A percentile compares a stretch with the other conserved stretches of the same genome.
phyloP scores from a whole-genome alignment of 257 asterid species.

The Prunella vulgaris region DNA sequence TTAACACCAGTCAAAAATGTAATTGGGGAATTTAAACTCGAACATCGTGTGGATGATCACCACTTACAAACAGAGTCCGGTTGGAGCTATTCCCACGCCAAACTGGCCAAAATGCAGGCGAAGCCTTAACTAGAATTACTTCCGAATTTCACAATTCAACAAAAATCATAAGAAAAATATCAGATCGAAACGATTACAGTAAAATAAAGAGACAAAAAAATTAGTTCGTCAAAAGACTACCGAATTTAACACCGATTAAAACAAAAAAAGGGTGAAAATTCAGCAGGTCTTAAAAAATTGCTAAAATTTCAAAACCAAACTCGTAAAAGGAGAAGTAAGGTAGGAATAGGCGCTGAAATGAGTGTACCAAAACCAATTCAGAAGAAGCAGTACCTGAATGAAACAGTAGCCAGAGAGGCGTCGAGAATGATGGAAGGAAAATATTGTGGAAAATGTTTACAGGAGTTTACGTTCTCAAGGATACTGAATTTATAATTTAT shows the following conservation, averaged over 20 bases:
- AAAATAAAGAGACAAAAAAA: background rate
- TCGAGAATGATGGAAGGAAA: slow-evolving; percentile 22
- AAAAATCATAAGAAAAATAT: background rate
- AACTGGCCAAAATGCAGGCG: background rate
- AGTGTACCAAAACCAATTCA: background rate
- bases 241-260: slow-evolving; percentile 13
- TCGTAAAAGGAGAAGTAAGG: background rate
- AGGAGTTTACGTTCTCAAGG: background rate
- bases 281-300: background rate
- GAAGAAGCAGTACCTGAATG: slow-evolving; percentile 31
- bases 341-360: background rate
- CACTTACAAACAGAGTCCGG: background rate
- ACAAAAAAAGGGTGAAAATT: background rate
- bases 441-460: background rate
- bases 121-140: background rate
- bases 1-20: background rate
- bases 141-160: background rate
- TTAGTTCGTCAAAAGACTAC: slow-evolving; percentile 9
- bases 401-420: slow-evolving; percentile 29
- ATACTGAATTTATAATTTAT: background rate
- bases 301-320: slow-evolving; percentile 12
- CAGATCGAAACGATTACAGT: background rate
- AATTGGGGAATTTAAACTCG: background rate
- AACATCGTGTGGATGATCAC: background rate
- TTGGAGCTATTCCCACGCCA: background rate